phyloP scores from a whole-genome alignment of 2,329 filamentous ascomycete genomes.

The Aspergillus spinulosporus region DNA sequence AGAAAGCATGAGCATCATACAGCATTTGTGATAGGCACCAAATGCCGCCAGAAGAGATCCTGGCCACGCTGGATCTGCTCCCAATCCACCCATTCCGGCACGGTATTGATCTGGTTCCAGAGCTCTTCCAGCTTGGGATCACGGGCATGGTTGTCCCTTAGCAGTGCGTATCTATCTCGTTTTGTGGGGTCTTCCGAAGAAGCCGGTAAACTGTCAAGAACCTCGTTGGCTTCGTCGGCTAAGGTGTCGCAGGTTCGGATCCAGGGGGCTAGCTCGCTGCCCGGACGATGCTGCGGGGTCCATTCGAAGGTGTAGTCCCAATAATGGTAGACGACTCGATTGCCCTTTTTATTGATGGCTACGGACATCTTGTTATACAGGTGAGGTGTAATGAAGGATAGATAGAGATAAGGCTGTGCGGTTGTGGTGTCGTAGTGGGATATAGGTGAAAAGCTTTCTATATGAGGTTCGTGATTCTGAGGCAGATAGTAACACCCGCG shows the following conservation, averaged over 20 bases:
- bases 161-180: conserved; percentile 63
- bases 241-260: conserved; percentile 10
- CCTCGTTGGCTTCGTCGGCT: conserved; percentile 9
- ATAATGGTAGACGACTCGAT: conserved; percentile 11
- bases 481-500: background rate
- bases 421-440: background rate
- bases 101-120: conserved; percentile 65
- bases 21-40: conserved; percentile 63
- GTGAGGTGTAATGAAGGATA: background rate
- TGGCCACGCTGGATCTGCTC: conserved; percentile 71
- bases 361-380: background rate
- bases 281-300: conserved; percentile 8
- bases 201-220: conserved; percentile 1
- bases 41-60: conserved; percentile 74
- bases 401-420: background rate
- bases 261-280: conserved; percentile 3
- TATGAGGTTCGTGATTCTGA: background rate
- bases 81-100: conserved; percentile 77
- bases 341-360: conserved; percentile 5
- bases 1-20: conserved; percentile 14
- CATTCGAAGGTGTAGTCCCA: conserved; percentile 16
- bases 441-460: too few relatives aligned
- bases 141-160: conserved; percentile 58
- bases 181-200: background rate
- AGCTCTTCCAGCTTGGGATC: conserved; percentile 60